Conservation (phyloP, 164 flowering plant species). For the Cinnamomum micranthum region DNA sequence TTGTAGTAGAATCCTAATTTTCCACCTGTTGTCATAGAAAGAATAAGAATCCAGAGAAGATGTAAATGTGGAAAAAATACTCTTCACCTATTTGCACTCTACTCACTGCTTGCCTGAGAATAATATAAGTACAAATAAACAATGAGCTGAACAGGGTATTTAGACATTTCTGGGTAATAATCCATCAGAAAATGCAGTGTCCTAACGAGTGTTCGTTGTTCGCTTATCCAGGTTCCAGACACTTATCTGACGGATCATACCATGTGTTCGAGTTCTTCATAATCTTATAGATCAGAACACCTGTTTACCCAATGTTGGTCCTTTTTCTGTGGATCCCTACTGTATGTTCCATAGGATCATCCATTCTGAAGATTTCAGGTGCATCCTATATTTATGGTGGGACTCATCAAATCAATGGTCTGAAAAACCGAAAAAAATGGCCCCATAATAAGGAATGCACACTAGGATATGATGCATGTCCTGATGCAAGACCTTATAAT, state of each 20-base stretch:
- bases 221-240: too few relatives aligned
- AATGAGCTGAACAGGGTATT: background rate
- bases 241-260: too few relatives aligned
- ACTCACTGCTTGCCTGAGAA: background rate
- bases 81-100: too few relatives aligned
- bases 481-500: background rate
- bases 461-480: background rate
- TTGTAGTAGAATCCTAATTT: constrained; percentile 89
- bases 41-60: background rate
- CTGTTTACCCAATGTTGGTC: background rate
- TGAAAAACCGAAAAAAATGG: background rate
- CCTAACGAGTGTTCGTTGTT: too few relatives aligned
- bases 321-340: background rate
- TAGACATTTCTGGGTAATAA: too few relatives aligned
- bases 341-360: background rate
- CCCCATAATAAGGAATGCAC: background rate
- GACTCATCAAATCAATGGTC: background rate
- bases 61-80: background rate
- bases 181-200: too few relatives aligned
- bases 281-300: background rate
- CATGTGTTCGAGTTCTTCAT: background rate
- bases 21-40: constrained; percentile 46
- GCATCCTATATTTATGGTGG: background rate
- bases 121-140: background rate
- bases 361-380: background rate